Percentiles rank a stretch among this genome's conserved stretches.
Conservation (phyloP, 805 yeast species). For the Zygoascus flipseniorum region DNA sequence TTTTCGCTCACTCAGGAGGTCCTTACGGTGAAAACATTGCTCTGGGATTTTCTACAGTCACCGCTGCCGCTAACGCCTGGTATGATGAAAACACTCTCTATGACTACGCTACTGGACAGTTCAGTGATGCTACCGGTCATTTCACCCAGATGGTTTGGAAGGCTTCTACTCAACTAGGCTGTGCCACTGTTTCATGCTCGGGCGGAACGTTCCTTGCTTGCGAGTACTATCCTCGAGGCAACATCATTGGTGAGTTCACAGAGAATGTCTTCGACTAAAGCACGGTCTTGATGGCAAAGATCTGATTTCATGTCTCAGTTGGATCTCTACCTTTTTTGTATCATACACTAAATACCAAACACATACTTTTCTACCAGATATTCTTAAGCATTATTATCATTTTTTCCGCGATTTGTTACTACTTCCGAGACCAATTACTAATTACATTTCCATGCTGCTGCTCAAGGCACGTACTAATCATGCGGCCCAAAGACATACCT, state of each 20-base stretch:
- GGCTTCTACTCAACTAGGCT: conserved; percentile 52
- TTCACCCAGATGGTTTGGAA: conserved; percentile 79
- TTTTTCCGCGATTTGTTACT: neutral
- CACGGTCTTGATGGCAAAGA: neutral
- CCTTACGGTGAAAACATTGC: conserved; percentile 77
- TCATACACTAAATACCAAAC: neutral
- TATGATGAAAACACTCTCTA: conserved; percentile 53
- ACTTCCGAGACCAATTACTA: too few relatives aligned
- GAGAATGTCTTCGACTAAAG: conserved; percentile 14
- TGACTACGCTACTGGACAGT: conserved; percentile 37
- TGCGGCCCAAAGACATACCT: neutral
- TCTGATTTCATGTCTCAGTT: neutral
- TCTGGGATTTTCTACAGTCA: conserved; percentile 49
- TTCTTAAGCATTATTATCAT: neutral
- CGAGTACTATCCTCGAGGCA: conserved; percentile 70
- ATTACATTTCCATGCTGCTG: too few relatives aligned
- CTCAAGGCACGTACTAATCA: neutral
- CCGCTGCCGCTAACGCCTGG: conserved; percentile 55
- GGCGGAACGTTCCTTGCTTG: conserved; percentile 60
- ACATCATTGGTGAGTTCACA: conserved; percentile 29
- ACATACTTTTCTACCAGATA: neutral
- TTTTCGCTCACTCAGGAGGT: conserved; percentile 58
- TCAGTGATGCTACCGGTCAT: conserved; percentile 54
- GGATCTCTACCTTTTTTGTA: neutral
- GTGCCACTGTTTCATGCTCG: conserved; percentile 59